A percentile compares a stretch with the other conserved stretches of the same genome.
Conservation (phyloP, 805 yeast species). For the Blastobotrys mokoenaii region DNA sequence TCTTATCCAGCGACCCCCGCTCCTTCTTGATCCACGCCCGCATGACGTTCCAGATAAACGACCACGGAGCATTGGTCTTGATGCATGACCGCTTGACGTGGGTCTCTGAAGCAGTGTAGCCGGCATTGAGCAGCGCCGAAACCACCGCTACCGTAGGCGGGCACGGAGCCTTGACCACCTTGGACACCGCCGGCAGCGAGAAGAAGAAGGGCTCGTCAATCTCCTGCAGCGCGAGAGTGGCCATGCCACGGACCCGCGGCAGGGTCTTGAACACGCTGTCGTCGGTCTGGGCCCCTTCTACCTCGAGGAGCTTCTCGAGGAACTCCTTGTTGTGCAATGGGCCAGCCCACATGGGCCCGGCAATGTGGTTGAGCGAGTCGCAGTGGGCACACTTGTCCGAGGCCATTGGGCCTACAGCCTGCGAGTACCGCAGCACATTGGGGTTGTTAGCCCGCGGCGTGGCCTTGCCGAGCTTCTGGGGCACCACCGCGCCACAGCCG, state of each 20-base stretch:
- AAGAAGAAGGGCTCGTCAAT: conserved; percentile 71
- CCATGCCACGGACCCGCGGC: conserved; percentile 86
- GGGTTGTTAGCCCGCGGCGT: conserved; percentile 16
- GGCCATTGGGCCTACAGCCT: conserved; percentile 55
- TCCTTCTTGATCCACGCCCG: conserved; percentile 46
- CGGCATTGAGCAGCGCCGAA: conserved; percentile 78
- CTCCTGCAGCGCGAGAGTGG: conserved; percentile 73
- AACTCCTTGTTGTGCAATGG: conserved; percentile 63
- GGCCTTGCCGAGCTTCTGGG: conserved; percentile 67
- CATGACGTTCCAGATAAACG: conserved; percentile 62
- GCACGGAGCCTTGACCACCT: conserved; percentile 71
- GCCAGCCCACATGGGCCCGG: conserved; percentile 97
- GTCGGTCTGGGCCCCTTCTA: conserved; percentile 24
- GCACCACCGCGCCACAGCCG: conserved; percentile 69
- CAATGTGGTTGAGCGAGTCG: conserved; percentile 59
- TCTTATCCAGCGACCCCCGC: conserved; percentile 4
- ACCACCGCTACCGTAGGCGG: conserved; percentile 67
- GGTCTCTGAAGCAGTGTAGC: conserved; percentile 74
- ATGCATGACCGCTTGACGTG: conserved; percentile 82
- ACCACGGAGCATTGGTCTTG: conserved; percentile 88
- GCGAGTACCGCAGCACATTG: conserved; percentile 32
- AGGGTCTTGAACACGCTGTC: conserved; percentile 56
- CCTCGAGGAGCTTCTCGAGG: conserved; percentile 51
- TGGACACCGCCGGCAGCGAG: conserved; percentile 67
- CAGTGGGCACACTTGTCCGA: conserved; percentile 57